Percentiles rank a stretch among this genome's conserved stretches.
phyloP scores from a whole-genome alignment of 495 filamentous ascomycete species.

The Aspergillus cristatus region DNA sequence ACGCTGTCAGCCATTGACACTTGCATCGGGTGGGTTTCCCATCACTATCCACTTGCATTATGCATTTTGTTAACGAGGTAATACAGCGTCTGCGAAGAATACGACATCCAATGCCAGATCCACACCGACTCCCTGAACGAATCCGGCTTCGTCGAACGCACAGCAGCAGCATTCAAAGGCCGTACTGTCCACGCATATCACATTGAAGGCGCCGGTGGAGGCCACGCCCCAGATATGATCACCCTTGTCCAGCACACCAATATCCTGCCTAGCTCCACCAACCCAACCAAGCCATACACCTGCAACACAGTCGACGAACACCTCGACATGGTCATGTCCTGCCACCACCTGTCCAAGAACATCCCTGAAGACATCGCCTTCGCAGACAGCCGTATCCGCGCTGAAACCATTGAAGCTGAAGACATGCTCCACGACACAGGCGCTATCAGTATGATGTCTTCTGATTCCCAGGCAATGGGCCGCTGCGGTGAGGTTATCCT shows the following conservation, averaged over 20 bases:
- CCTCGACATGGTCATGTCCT: slow-evolving; percentile 89
- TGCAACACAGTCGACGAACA: slow-evolving; percentile 82
- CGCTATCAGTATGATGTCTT: slow-evolving; percentile 86
- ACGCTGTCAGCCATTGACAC: slow-evolving; percentile 78
- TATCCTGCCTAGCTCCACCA: slow-evolving; percentile 73
- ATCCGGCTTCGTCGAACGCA: slow-evolving; percentile 80
- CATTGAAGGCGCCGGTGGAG: slow-evolving; percentile 82
- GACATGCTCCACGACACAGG: slow-evolving; percentile 84
- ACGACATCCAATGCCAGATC: slow-evolving; percentile 78
- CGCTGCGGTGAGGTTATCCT: slow-evolving; percentile 79
- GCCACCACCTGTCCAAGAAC: slow-evolving; percentile 72
- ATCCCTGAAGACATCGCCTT: slow-evolving; percentile 86
- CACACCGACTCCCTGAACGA: slow-evolving; percentile 91
- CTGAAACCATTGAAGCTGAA: slow-evolving; percentile 84
- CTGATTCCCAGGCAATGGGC: slow-evolving; percentile 86
- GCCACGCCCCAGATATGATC: slow-evolving; percentile 87
- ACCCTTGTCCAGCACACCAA: slow-evolving; percentile 70
- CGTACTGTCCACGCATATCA: slow-evolving; percentile 88
- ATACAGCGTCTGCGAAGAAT: slow-evolving; percentile 60
- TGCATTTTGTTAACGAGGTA: too few species aligned
- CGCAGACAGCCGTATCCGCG: slow-evolving; percentile 79
- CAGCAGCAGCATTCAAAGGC: slow-evolving; percentile 64
- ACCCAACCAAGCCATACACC: slow-evolving; percentile 77
- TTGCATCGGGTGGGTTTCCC: slow-evolving; percentile 41
- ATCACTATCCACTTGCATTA: too few species aligned